Evolutionary conservation across 208 protist species (phyloP).

Genomic region (Phytomonas francai): DNA sequence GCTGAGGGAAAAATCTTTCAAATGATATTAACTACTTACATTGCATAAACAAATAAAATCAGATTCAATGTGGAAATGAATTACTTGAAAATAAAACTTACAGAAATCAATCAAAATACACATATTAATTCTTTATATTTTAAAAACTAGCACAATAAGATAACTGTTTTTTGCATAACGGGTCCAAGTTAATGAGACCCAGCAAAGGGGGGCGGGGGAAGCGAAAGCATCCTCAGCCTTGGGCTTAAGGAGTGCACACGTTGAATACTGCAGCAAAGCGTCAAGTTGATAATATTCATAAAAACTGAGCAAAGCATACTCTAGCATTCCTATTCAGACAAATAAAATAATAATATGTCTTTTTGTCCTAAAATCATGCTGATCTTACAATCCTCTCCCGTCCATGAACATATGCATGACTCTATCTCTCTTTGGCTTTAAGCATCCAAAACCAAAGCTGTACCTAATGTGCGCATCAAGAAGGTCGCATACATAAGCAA

Average conservation of each 20-base stretch:
- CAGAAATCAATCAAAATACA: neutral
- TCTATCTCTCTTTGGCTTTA: neutral
- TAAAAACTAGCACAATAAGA: neutral
- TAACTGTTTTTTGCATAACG: neutral
- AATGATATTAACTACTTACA: neutral
- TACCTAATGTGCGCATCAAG: neutral
- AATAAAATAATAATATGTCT: neutral
- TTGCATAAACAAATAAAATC: neutral
- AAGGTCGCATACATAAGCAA: neutral
- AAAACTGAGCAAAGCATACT: slow-evolving; percentile 6
- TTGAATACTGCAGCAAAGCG: neutral
- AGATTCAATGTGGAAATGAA: neutral
- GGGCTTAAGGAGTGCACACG: neutral
- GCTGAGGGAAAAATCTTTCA: neutral
- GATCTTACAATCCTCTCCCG: neutral
- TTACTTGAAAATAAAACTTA: neutral
- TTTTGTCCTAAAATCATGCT: neutral
- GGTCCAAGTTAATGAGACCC: neutral
- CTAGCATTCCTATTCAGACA: neutral
- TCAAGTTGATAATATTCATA: neutral
- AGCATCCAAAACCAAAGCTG: neutral
- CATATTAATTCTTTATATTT: neutral
- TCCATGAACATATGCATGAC: neutral
- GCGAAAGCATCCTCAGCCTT: neutral
- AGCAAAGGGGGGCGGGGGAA: too few relatives aligned